These are phyloP conservation scores for Xylariales sp. DNA, from an alignment of 2,329 filamentous ascomycete species.

Conservation along the genomic window DNA sequence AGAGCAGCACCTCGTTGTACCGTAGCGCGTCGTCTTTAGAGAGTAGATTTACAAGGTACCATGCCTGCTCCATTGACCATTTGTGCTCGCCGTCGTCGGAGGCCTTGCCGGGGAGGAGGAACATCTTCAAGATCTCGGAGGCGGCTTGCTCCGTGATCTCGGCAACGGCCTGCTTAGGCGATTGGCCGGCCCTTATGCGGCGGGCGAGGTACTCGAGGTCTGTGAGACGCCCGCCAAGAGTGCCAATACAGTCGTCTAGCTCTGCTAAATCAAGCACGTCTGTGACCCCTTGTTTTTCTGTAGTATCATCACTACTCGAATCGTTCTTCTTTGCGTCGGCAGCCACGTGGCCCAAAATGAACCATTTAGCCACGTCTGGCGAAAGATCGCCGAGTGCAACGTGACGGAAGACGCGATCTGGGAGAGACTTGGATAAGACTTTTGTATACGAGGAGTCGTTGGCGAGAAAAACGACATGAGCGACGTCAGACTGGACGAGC, in stretches of 20 bases:
- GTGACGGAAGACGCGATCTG: slow-evolving; percentile 89
- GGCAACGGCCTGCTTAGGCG: slow-evolving; percentile 80
- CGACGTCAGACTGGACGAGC: slow-evolving; percentile 86
- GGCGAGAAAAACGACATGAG: slow-evolving; percentile 94
- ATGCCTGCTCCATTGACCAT: slow-evolving; percentile 89
- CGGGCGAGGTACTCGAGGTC: slow-evolving; percentile 95
- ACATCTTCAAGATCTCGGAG: slow-evolving; percentile 93
- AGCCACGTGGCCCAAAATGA: slow-evolving; percentile 85
- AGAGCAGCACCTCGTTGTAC: slow-evolving; percentile 87
- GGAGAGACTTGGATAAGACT: slow-evolving; percentile 84
- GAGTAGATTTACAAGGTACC: slow-evolving; percentile 85
- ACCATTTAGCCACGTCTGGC: slow-evolving; percentile 86
- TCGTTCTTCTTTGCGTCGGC: slow-evolving; percentile 49
- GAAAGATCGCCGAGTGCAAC: slow-evolving; percentile 88
- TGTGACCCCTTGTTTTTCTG: slow-evolving; percentile 46
- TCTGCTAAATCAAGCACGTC: slow-evolving; percentile 66
- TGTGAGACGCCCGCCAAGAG: slow-evolving; percentile 90
- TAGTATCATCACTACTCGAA: slow-evolving; percentile 45
- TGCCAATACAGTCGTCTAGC: slow-evolving; percentile 83
- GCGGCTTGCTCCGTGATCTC: slow-evolving; percentile 92
- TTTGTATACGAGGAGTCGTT: slow-evolving; percentile 91
- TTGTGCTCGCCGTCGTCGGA: slow-evolving; percentile 59
- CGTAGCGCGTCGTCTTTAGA: slow-evolving; percentile 75
- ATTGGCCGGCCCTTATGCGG: slow-evolving; percentile 87
- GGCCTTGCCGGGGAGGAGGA: slow-evolving; percentile 73